phyloP scores from a whole-genome alignment of 768 basidiomycete genomes.

The Leccinum imitatum region DNA sequence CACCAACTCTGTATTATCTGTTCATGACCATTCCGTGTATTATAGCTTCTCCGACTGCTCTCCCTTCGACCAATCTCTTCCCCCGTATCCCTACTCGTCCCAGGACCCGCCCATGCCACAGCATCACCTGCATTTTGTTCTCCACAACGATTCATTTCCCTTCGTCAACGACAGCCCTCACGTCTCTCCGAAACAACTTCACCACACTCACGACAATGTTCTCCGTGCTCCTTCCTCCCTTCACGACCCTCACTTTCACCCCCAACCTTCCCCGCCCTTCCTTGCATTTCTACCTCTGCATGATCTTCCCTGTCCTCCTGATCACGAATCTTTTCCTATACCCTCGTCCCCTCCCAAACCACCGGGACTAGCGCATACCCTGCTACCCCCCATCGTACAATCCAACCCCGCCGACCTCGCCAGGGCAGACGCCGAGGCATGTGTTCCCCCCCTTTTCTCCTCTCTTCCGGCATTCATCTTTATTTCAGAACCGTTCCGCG shows the following conservation, averaged over 20 bases:
- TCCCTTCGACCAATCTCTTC: conserved; percentile 22
- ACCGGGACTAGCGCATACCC: conserved; percentile 27
- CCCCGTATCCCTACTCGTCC: conserved; percentile 25
- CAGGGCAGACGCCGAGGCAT: conserved; percentile 26
- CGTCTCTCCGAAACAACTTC: conserved; percentile 31
- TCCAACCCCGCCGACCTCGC: conserved; percentile 32
- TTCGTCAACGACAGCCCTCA: conserved; percentile 26
- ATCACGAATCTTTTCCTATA: conserved; percentile 20
- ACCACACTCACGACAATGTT: conserved; percentile 25
- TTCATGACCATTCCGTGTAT: conserved; percentile 33
- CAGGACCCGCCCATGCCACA: conserved; percentile 29
- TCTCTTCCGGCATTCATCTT: conserved; percentile 13
- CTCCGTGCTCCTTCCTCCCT: conserved; percentile 19
- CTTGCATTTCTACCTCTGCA: conserved; percentile 28
- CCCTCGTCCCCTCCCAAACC: conserved; percentile 26
- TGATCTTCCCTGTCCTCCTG: conserved; percentile 23
- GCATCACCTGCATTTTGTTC: conserved; percentile 29
- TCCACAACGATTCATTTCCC: conserved; percentile 18
- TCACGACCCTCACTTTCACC: conserved; percentile 29
- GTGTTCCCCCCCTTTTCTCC: conserved; percentile 1
- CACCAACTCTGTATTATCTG: conserved; percentile 33
- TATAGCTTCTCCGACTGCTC: conserved; percentile 32
- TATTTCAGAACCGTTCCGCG: conserved; percentile 26
- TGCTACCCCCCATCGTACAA: conserved; percentile 35
- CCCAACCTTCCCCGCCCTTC: conserved; percentile 26